Percentiles rank a stretch among this genome's conserved stretches.
phyloP scores from a whole-genome alignment of 345 rosid genomes.

The Nasturtium officinale region DNA sequence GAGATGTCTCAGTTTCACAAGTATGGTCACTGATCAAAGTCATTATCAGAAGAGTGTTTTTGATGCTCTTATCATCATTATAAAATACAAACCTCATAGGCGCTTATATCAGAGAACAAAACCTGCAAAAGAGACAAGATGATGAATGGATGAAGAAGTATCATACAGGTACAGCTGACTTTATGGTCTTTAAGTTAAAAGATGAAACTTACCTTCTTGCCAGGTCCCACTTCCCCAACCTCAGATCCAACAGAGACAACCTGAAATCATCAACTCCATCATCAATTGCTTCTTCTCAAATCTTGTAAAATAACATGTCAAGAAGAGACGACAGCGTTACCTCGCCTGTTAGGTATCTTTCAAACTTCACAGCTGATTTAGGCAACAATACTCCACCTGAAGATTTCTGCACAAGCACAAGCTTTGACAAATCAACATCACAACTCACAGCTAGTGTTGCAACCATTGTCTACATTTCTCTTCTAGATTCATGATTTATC shows the following conservation, averaged over 20 bases:
- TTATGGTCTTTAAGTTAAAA: neutral
- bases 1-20: neutral
- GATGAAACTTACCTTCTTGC: conserved; percentile 63
- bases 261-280: conserved; percentile 39
- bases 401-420: conserved; percentile 56
- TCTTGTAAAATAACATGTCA: neutral
- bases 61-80: neutral
- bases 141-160: neutral
- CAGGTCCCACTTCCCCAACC: conserved; percentile 59
- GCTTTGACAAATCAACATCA: neutral
- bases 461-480: neutral
- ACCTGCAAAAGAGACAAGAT: conserved; percentile 51
- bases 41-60: neutral
- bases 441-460: neutral
- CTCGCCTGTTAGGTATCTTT: conserved; percentile 77
- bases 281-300: neutral
- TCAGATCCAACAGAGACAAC: conserved; percentile 70
- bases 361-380: conserved; percentile 82
- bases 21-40: neutral
- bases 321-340: conserved; percentile 41
- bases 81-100: conserved; percentile 60
- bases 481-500: neutral
- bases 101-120: conserved; percentile 76
- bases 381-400: conserved; percentile 81
- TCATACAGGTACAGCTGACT: too few relatives aligned